These are phyloP conservation scores for Gaertneriomyces sp. DNA, from an alignment of 192 early-diverging fungal genomes.

Conservation along the genomic window DNA sequence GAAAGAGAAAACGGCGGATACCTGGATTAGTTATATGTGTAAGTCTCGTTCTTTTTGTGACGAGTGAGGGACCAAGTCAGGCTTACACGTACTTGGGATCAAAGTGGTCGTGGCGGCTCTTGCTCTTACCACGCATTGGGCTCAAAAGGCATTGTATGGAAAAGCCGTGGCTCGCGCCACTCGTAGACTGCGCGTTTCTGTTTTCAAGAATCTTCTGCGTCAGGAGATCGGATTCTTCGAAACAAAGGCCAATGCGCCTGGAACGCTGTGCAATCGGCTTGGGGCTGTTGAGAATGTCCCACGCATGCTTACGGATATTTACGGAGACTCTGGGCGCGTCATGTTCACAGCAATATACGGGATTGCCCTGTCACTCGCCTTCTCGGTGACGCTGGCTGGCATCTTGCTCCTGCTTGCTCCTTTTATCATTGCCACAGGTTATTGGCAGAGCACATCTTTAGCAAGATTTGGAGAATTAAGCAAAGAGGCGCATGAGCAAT, in stretches of 20 bases:
- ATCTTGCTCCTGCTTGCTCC: slow-evolving; percentile 13
- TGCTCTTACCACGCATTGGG: slow-evolving; percentile 7
- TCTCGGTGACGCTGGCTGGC: background rate
- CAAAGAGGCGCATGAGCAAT: slow-evolving; percentile 17
- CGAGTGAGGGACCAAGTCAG: too few relatives aligned
- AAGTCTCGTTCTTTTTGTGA: too few relatives aligned
- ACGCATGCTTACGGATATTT: slow-evolving; percentile 4
- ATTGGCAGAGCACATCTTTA: slow-evolving; percentile 12
- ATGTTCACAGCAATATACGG: slow-evolving; percentile 6
- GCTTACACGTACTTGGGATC: too few relatives aligned
- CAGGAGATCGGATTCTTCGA: slow-evolving; percentile 32
- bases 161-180: slow-evolving; percentile 5
- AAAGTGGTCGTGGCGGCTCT: background rate
- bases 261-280: slow-evolving; percentile 13
- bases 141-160: slow-evolving; percentile 1
- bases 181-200: background rate
- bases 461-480: slow-evolving; percentile 15
- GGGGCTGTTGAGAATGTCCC: slow-evolving; percentile 1
- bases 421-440: slow-evolving; percentile 1
- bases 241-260: slow-evolving; percentile 3
- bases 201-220: slow-evolving; percentile 11
- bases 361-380: slow-evolving; percentile 12
- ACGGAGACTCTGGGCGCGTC: background rate
- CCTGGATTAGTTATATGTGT: slow-evolving; percentile 7
- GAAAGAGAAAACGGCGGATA: background rate